These are phyloP conservation scores for Exophiala alcalophila DNA, from an alignment of 2,329 filamentous ascomycete genomes.

Conservation along the genomic window DNA sequence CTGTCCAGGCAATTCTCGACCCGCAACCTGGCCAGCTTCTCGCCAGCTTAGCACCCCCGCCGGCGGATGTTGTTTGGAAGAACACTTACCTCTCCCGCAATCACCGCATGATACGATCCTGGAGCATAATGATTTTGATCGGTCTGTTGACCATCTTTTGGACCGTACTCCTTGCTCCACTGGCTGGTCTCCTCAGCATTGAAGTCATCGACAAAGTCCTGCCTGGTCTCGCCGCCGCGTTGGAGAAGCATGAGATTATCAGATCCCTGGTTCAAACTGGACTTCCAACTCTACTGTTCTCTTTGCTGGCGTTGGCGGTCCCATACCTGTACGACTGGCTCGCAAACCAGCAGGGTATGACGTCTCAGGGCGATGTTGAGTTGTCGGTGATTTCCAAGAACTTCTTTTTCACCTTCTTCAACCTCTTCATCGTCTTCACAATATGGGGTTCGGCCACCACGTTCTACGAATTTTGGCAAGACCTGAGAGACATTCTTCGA, in stretches of 20 bases:
- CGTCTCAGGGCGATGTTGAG: slow-evolving; percentile 91
- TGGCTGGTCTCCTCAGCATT: slow-evolving; percentile 76
- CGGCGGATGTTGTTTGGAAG: slow-evolving; percentile 88
- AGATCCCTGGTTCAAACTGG: slow-evolving; percentile 81
- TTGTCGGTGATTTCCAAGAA: slow-evolving; percentile 96
- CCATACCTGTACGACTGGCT: slow-evolving; percentile 95
- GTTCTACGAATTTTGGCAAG: slow-evolving; percentile 63
- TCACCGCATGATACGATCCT: slow-evolving; percentile 71
- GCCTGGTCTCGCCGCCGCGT: slow-evolving; percentile 64
- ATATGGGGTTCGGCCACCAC: slow-evolving; percentile 76
- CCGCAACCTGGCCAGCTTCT: slow-evolving; percentile 81
- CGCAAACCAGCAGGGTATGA: slow-evolving; percentile 87
- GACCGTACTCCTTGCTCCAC: slow-evolving; percentile 74
- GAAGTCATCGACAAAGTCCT: slow-evolving; percentile 74
- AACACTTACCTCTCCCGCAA: slow-evolving; percentile 82
- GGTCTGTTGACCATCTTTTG: slow-evolving; percentile 81
- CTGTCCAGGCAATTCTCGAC: slow-evolving; percentile 89
- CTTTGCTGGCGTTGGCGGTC: slow-evolving; percentile 81
- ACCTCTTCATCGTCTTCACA: slow-evolving; percentile 94
- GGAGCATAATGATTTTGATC: slow-evolving; percentile 81
- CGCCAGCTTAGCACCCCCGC: slow-evolving; percentile 81
- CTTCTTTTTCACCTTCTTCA: slow-evolving; percentile 99
- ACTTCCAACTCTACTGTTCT: slow-evolving; percentile 78
- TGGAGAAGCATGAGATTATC: slow-evolving; percentile 67
- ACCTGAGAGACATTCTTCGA: slow-evolving; percentile 68